These are phyloP conservation scores for Aureobasidium lini DNA, from an alignment of 2,329 filamentous ascomycete species.

Conservation along the genomic window DNA sequence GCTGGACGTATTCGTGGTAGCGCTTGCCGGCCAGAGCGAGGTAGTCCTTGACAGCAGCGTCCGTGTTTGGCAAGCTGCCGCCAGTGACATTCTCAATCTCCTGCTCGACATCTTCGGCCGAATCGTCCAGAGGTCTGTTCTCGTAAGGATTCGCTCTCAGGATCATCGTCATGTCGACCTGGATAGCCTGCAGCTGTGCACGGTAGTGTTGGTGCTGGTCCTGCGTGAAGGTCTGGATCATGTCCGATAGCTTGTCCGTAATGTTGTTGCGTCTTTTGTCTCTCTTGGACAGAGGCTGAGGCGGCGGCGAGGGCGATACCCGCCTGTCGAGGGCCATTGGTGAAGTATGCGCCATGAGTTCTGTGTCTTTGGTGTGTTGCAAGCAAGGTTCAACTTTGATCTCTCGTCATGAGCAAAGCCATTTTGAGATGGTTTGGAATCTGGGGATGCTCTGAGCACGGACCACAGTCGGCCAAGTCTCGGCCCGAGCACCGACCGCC, in stretches of 20 bases:
- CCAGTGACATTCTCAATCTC: slow-evolving; percentile 43
- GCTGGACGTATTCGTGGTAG: slow-evolving; percentile 77
- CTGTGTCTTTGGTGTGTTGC: not conserved
- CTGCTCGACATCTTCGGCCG: slow-evolving; percentile 58
- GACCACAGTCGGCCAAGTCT: not conserved
- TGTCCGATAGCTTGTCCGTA: slow-evolving; percentile 66
- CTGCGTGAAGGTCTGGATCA: slow-evolving; percentile 69
- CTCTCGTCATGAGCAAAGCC: slow-evolving; percentile 8
- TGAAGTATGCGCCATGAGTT: slow-evolving; percentile 8
- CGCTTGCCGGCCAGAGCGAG: slow-evolving; percentile 62
- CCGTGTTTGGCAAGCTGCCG: slow-evolving; percentile 32
- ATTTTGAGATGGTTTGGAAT: not conserved
- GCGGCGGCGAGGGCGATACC: slow-evolving; percentile 32
- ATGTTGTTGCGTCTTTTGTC: slow-evolving; percentile 84
- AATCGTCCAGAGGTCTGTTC: slow-evolving; percentile 59
- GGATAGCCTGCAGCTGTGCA: slow-evolving; percentile 83
- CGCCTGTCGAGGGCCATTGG: slow-evolving; percentile 12
- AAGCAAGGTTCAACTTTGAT: not conserved
- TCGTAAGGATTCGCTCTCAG: slow-evolving; percentile 74
- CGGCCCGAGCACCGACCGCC: not conserved
- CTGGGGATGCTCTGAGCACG: not conserved
- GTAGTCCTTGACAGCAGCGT: slow-evolving; percentile 60
- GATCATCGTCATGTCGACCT: slow-evolving; percentile 81
- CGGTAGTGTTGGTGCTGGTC: slow-evolving; percentile 80
- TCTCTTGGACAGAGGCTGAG: slow-evolving; percentile 62